phyloP scores from a whole-genome alignment of 352 stramenopile species.

The Globisporangium radiosum region DNA sequence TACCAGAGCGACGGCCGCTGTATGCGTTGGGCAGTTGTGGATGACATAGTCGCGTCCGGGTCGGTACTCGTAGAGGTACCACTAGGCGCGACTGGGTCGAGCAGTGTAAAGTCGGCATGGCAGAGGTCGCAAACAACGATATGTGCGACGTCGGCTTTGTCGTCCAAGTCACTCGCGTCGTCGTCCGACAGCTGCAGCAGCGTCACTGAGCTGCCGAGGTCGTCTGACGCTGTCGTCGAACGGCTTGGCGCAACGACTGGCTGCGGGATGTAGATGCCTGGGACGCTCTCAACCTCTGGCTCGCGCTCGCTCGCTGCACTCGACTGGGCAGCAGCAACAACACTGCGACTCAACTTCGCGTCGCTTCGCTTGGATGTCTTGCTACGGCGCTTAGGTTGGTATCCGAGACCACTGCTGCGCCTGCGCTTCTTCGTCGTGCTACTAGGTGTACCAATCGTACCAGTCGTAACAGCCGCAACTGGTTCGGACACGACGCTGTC shows the following conservation, averaged over 20 bases:
- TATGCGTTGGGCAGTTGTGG: slow-evolving; percentile 10
- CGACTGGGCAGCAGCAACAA: neutral
- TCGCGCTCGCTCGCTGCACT: neutral
- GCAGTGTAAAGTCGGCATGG: slow-evolving; percentile 66
- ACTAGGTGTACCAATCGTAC: too few species aligned
- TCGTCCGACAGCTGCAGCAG: slow-evolving; percentile 29
- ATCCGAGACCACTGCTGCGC: slow-evolving; percentile 10
- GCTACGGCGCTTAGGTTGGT: slow-evolving; percentile 7
- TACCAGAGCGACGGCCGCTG: slow-evolving; percentile 63
- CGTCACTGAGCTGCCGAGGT: slow-evolving; percentile 7
- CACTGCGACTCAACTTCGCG: too few species aligned
- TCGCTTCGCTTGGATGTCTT: slow-evolving; percentile 4
- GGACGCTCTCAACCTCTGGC: neutral
- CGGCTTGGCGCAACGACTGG: slow-evolving; percentile 2
- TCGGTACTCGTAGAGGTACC: too few species aligned
- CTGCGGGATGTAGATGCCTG: slow-evolving; percentile 6
- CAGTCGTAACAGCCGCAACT: too few species aligned
- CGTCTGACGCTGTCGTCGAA: slow-evolving; percentile 4
- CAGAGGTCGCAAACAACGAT: slow-evolving; percentile 76
- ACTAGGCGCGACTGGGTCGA: slow-evolving; percentile 30
- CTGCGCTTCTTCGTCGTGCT: slow-evolving; percentile 18
- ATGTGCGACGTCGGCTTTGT: slow-evolving; percentile 33
- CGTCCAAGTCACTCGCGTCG: slow-evolving; percentile 27
- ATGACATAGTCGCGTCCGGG: too few species aligned
- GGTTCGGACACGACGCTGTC: too few species aligned